Evolutionary conservation across 2,329 filamentous ascomycete genomes (phyloP), one percentile per base, ranked within the genome.

Genomic region (Pseudopithomyces maydicus): DNA sequence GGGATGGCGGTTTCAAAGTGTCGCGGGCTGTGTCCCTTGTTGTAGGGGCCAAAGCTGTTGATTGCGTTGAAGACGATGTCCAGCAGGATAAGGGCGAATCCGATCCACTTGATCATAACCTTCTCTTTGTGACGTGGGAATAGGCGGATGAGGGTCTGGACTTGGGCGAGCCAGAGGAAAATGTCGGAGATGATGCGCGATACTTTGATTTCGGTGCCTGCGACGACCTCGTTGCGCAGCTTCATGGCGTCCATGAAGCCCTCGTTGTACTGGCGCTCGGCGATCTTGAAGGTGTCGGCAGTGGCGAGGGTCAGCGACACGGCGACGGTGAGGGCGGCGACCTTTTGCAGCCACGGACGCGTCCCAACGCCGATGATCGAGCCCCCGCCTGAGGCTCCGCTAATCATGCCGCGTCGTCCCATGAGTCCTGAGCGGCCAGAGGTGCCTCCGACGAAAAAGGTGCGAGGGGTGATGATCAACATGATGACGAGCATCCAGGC

Each of bases 61-160:
- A 98, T 84, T 46, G 90, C 92, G 70, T 90, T 93, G 75, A 99
- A 99, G 11, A 93, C 87, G 42, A 94, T 88, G 73, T 98, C 94
- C 57, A 97, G 84, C 0, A 92, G 86, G 69, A 99, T 97, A 55
- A 99, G 85, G 2, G 90, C 92, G 72, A 98, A 97, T 1, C 94
- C 95, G 15, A 94, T 92, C 94, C 94, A 99, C 79, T 98, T 98
- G 79, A 99, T 99, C 64, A 98, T 91, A 51, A 98, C 88, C 78
- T 98, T 98, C 78, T 99, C 95, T 70, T 96, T 91, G 71, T 98
- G 94, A 33, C 95, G 91, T 7, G 95, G 95, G 67, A 99, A 99
- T 1, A 99, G 82, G 52, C 95, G 90, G 66, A 98, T 98, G 56
- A 99, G 79, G 0, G 95, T 99, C 79, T 99, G 95, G 1, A 96